Evolutionary conservation across 768 basidiomycete genomes (phyloP).

Genomic region (Holtermannia corniformis): DNA sequence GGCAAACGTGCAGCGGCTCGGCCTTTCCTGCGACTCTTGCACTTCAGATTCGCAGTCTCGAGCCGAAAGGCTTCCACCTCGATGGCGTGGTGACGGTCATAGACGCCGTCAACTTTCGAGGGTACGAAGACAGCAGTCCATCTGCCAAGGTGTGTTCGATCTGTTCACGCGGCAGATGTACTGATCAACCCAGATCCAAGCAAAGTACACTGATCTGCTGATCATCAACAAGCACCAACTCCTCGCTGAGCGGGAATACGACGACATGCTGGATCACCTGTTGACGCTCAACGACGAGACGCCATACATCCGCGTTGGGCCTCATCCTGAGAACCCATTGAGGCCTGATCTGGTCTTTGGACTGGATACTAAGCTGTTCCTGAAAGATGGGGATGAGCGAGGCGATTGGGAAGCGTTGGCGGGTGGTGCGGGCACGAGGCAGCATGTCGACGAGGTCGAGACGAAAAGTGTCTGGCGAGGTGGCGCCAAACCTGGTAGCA

Average conservation of each 20-base stretch:
- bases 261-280: conserved; percentile 75
- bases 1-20: conserved; percentile 54
- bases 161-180: neutral
- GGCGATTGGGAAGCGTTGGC: conserved; percentile 16
- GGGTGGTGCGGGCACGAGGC: conserved; percentile 13
- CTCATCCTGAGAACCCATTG: conserved; percentile 49
- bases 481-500: conserved; percentile 17
- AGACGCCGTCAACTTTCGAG: conserved; percentile 65
- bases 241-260: conserved; percentile 62
- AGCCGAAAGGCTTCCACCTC: conserved; percentile 68
- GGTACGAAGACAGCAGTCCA: conserved; percentile 84
- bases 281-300: conserved; percentile 82
- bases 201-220: conserved; percentile 88
- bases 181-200: conserved; percentile 40
- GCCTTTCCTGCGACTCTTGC: conserved; percentile 93
- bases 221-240: conserved; percentile 92
- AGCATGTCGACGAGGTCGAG: conserved; percentile 77
- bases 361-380: conserved; percentile 72
- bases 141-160: conserved; percentile 67
- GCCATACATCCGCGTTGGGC: conserved; percentile 61
- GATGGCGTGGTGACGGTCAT: conserved; percentile 88
- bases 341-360: conserved; percentile 76
- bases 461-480: conserved; percentile 58
- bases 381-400: conserved; percentile 28
- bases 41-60: conserved; percentile 84